Base-by-base conservation (phyloP, 179 eudicot genomes). In the Pouteria campechiana region DNA sequence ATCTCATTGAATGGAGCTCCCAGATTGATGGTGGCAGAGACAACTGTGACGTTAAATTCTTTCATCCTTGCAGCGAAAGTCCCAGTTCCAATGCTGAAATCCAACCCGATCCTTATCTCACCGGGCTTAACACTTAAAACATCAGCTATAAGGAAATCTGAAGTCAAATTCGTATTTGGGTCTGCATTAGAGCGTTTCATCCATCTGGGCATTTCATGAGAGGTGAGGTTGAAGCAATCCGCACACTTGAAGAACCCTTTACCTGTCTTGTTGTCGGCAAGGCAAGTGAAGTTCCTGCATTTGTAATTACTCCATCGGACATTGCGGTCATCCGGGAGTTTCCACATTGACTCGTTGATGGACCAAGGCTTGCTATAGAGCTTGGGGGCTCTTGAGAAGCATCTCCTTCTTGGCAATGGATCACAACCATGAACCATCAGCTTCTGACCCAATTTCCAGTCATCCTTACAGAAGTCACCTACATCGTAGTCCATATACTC, bases 31-130 rank as follows among this genome's bases (percentile, higher is more conserved):
- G 60, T 35, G 0, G 78, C 67, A 0, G 85, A 41, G 17, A 74
- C 49, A 2, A 77, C 41, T 0, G 85, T 70, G 5, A 77, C 72
- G 17, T 77, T 70, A 15, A 11, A 17, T 15, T 70, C 85, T 22
- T 52, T 64, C 85, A 77, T 77, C 44, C 80, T 60, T 8, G 74
- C 84, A 13, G 76, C 84, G 47, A 76, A 72, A 1, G 76, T 62
- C 21, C 73, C 79, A 0, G 71, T 69, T 2, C 76, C 79, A 0
- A 62, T 59, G 16, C 83, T 66, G 53, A 62, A 68, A 47, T 72
- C 83, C 17, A 76, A n/a, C 8, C 79, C 83, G 10, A 72, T 50
- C n/a, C 79, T 41, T 11, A 73, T 53, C 69, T 55, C 73, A 3
- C 67, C 69, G 0, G 58, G 64, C 44, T 48, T 65, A 40, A 58